Conservation (phyloP, 176 grass and related monocot species). For the Chrysopogon serrulatus region DNA sequence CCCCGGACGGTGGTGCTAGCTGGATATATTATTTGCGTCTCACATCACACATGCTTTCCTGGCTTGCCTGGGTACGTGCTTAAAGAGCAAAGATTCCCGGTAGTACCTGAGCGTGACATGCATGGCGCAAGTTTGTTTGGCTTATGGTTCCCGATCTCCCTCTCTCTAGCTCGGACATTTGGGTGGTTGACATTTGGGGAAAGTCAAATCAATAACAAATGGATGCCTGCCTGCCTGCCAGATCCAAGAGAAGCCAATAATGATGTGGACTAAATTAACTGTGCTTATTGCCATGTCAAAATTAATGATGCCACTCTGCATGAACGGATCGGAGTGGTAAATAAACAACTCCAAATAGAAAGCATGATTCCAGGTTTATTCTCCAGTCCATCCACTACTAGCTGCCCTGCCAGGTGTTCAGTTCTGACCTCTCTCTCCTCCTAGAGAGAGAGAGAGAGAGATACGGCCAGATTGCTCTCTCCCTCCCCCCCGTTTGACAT, state of each 20-base stretch:
- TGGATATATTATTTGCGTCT: no score
- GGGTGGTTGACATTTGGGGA: not conserved
- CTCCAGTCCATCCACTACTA: not conserved
- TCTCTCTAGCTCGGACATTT: not conserved
- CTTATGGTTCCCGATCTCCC: not conserved
- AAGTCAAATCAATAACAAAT: slow-evolving; percentile 4
- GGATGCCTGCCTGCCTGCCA: not conserved
- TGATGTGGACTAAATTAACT: no score
- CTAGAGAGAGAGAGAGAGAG: no score
- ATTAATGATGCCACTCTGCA: not conserved
- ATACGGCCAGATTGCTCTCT: no score
- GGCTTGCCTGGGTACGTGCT: no score
- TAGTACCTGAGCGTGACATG: not conserved
- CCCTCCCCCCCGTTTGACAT: slow-evolving; percentile 1
- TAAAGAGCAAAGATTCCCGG: not conserved
- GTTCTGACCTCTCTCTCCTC: no score
- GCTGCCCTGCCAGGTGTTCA: not conserved
- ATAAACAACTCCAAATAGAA: not conserved
- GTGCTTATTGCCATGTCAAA: not conserved
- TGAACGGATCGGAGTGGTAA: no score
- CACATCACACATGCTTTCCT: no score
- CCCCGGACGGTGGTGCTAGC: no score
- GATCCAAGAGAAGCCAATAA: not conserved
- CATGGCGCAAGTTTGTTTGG: not conserved
- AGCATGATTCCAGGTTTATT: slow-evolving; percentile 41